Base-by-base conservation (phyloP, 2,329 filamentous ascomycete species). In the Talaromyces amestolkiae region DNA sequence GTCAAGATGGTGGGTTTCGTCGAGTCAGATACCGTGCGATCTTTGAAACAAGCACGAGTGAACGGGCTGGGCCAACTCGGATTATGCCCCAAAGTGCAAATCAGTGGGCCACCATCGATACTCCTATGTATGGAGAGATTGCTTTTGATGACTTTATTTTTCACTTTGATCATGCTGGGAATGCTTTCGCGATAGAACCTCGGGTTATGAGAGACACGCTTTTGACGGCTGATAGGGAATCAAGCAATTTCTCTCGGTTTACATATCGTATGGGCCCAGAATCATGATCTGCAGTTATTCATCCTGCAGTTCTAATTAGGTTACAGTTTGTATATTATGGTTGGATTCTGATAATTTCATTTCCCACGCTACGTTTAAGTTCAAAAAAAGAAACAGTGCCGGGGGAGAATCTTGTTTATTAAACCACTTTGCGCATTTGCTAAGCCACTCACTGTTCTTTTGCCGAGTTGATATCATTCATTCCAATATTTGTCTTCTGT, bases 101-200 rank as follows among this genome's bases (percentile, higher is more conserved):
- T 67, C 24, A 67, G 1, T 72, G 70, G 70, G 47, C 64, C 2
- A 24, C 58, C 1, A 59, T 70, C 4, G 70, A 70, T 49, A 62
- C 58, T 1, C 19, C 63, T 11, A 54, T 69, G 11, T 72, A 72
- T 58, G 70, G 67, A 1, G 69, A 66, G 60, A 49, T 72, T 11
- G 70, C 67, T 3, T 33, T 70, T n/a, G 67, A 70, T 47, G 70
- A 72, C 39, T 72, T 72, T 61, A 35, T 68, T 19, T 68, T 72
- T 7, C 51, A 68, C 5, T 3, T 72, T 24, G 58, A 70, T 65
- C 24, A 66, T n/a, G 11, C 35, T 33, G 70, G 70, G 4, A 2
- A 64, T 58, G 70, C 60, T 9, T 49, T 62, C 9, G 63, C 63
- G 4, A 60, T 72, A n/a, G 66, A 64, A 3, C 70, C 69, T 2